phyloP scores from a whole-genome alignment of 2,329 filamentous ascomycete genomes.

The Zasmidium citrigriseum region DNA sequence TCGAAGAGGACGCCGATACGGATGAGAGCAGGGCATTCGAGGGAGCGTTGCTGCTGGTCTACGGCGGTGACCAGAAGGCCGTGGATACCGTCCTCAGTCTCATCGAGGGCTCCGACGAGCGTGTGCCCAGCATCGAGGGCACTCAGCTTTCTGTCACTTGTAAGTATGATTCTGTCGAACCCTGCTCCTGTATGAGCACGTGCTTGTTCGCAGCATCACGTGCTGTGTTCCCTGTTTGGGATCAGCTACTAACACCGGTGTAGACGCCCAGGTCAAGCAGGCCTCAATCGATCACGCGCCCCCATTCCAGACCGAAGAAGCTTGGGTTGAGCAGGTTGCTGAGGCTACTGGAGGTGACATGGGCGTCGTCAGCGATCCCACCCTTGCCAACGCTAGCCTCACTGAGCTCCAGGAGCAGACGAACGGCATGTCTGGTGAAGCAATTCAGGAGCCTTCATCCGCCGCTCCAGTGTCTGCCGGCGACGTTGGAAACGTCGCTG shows the following conservation, averaged over 20 bases:
- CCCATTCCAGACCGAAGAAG: constrained; percentile 57
- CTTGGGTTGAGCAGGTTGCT: constrained; percentile 51
- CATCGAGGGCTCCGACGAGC: constrained; percentile 70
- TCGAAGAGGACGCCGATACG: constrained; percentile 65
- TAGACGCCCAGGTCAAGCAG: constrained; percentile 41
- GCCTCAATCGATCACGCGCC: constrained; percentile 47
- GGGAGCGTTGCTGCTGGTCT: constrained; percentile 75
- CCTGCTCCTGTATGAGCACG: constrained; percentile 3
- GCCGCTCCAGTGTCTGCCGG: constrained; percentile 43
- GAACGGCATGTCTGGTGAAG: constrained; percentile 34
- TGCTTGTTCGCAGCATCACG: constrained; percentile 11
- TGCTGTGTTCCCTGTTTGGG: constrained; percentile 11
- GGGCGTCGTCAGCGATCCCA: constrained; percentile 57
- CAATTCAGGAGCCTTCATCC: constrained; percentile 28
- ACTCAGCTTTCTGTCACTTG: constrained; percentile 70
- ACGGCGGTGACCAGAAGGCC: constrained; percentile 73
- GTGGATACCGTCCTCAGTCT: constrained; percentile 76
- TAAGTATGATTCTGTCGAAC: constrained; percentile 47
- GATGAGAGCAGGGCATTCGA: constrained; percentile 82
- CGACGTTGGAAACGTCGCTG: constrained; percentile 54
- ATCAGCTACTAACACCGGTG: constrained; percentile 5
- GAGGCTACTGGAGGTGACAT: constrained; percentile 41
- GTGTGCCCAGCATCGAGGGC: constrained; percentile 64
- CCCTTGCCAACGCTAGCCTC: constrained; percentile 65
- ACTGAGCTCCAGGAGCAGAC: constrained; percentile 63